Evolutionary conservation across 805 yeast species (phyloP), one percentile per base, ranked within the genome.

Genomic region (Grigorovia yakushimaensis): DNA sequence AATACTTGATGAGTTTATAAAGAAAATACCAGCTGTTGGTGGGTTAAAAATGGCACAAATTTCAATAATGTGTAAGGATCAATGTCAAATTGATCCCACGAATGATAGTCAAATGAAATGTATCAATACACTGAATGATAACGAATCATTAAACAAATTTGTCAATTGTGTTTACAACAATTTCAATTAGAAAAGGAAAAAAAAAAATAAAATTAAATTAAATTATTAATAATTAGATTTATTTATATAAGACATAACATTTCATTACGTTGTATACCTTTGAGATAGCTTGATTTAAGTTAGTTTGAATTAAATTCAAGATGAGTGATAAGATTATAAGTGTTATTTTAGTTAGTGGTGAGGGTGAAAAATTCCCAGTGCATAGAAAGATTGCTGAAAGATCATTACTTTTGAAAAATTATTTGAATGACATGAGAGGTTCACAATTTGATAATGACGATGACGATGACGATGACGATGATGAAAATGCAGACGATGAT

Each of bases 361-460:
- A 88, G 62, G 87, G 85, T 44, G 94, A 86, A 60, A 71, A 71
- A 51, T 87, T 85, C 66, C 76, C 79, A 15, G 93, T 87, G 20
- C 89, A 84, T 46, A 74, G 79, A 55, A 79, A 80, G 58, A 88
- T 88, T 18, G 95, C 95, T 7, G 94, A 84, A 64, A 84, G 89
- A 63, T 85, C 95, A 6, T 74, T 86, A 36, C 73, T 89, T 56
- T 78, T 89, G 66, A 88, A 86, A 66, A 86, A 89, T 69, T 81
- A 89, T 85, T 72, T 89, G 52, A 82, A 80, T 52, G 95, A 88
- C 68, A 73, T 79, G 67, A 74, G 69, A 40, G 75, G 68, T 42
- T 42, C 44, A 5, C 35, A 42, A 22, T 42, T 42, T 27, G 39
- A 42, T 8, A 33, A 42, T 20, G 44, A 30, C 5, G 55, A 50